These are phyloP conservation scores for Monilinia aucupariae DNA, from an alignment of 2,329 filamentous ascomycete genomes.

Conservation along the genomic window DNA sequence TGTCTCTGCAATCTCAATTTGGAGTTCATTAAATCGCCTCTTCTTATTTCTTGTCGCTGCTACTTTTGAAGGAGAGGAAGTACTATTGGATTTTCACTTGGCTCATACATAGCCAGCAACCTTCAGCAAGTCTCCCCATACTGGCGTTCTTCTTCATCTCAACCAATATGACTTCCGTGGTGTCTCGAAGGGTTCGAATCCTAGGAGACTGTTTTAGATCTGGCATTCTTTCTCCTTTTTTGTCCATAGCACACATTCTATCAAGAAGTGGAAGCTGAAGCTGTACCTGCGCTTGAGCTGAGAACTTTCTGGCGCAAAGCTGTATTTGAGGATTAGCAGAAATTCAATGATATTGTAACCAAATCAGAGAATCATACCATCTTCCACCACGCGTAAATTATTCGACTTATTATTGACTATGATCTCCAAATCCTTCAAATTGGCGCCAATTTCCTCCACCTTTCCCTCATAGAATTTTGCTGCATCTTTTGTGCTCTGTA, in stretches of 20 bases:
- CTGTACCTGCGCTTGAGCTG: constrained; percentile 38
- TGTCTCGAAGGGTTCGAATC: neutral
- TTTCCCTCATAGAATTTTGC: constrained; percentile 63
- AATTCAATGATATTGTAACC: constrained; percentile 2
- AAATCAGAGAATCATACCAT: constrained; percentile 49
- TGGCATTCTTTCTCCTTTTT: neutral
- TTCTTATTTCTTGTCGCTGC: neutral
- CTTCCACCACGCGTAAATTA: constrained; percentile 82
- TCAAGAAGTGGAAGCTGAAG: constrained; percentile 35
- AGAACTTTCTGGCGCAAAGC: constrained; percentile 49
- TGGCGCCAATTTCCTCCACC: constrained; percentile 58
- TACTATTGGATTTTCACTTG: neutral
- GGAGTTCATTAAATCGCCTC: neutral
- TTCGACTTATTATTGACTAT: constrained; percentile 72
- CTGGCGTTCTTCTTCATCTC: neutral
- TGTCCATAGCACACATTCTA: constrained; percentile 12
- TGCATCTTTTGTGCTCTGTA: constrained; percentile 51
- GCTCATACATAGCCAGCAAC: too few species aligned
- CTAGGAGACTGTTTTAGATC: constrained; percentile 19
- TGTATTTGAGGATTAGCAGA: constrained; percentile 32
- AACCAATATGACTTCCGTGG: neutral
- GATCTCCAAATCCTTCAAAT: constrained; percentile 62
- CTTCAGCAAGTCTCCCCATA: neutral
- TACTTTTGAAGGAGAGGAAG: neutral
- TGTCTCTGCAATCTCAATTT: neutral